Evolutionary conservation across 192 early-diverging fungal species (phyloP).

Genomic region (Podila horticola): DNA sequence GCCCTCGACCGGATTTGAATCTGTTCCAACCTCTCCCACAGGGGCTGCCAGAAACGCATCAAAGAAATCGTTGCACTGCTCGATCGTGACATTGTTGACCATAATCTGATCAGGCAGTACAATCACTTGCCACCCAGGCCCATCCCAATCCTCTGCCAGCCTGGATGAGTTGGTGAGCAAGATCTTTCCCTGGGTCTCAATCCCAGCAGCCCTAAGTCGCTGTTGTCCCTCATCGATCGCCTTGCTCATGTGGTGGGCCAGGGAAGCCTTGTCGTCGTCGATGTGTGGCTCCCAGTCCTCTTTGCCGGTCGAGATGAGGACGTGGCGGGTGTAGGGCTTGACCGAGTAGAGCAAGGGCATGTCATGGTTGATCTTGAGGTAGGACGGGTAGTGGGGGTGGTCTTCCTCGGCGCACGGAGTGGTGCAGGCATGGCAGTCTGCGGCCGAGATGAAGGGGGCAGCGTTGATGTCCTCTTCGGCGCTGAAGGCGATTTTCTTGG

Average conservation of each 20-base stretch:
- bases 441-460: slow-evolving; percentile 18
- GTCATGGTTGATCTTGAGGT: slow-evolving; percentile 58
- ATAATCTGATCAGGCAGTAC: slow-evolving; percentile 37
- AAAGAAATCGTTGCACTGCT: slow-evolving; percentile 42
- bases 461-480: slow-evolving; percentile 10
- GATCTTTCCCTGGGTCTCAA: slow-evolving; percentile 1
- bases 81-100: slow-evolving; percentile 38
- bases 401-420: slow-evolving; percentile 33
- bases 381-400: slow-evolving; percentile 60
- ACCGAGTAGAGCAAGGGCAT: slow-evolving; percentile 56
- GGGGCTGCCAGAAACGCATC: slow-evolving; percentile 30
- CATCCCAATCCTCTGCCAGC: slow-evolving; percentile 34
- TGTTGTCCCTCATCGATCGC: slow-evolving; percentile 37
- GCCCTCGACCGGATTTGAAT: not conserved
- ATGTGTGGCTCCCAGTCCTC: slow-evolving; percentile 62
- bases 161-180: slow-evolving; percentile 33
- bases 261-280: slow-evolving; percentile 56
- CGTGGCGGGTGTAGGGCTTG: slow-evolving; percentile 64
- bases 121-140: slow-evolving; percentile 41
- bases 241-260: slow-evolving; percentile 52
- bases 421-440: slow-evolving; percentile 31
- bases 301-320: slow-evolving; percentile 64
- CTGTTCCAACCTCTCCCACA: slow-evolving; percentile 4
- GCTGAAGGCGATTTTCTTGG: too few relatives aligned
- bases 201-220: not conserved